Evolutionary conservation across 805 yeast genomes (phyloP).

Genomic region (Lachancea thermotolerans): DNA sequence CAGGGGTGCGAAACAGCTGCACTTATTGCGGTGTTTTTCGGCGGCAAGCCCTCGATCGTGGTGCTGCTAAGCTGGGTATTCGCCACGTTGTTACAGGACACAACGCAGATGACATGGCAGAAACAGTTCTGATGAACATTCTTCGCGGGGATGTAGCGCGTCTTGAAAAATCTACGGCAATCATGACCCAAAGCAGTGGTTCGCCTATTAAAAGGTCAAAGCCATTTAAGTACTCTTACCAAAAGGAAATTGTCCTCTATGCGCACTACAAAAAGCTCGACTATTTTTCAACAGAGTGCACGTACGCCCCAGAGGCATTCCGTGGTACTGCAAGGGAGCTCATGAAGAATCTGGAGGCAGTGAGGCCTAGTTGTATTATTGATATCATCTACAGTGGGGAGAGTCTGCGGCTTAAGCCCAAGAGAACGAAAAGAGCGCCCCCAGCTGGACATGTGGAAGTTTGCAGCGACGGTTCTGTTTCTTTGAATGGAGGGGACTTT

Average conservation of each 20-base stretch:
- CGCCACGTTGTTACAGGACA: constrained; percentile 96
- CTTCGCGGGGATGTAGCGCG: constrained; percentile 95
- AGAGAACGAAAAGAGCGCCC: constrained; percentile 38
- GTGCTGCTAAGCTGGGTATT: constrained; percentile 80
- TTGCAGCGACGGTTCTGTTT: constrained; percentile 56
- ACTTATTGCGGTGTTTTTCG: constrained; percentile 97
- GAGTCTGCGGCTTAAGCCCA: constrained; percentile 58
- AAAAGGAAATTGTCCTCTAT: constrained; percentile 92
- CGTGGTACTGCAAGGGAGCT: constrained; percentile 94
- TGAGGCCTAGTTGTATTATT: constrained; percentile 86
- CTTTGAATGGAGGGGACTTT: constrained; percentile 34
- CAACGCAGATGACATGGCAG: constrained; percentile 99
- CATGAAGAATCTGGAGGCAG: constrained; percentile 81
- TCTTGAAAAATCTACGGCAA: constrained; percentile 78
- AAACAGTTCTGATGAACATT: constrained; percentile 91
- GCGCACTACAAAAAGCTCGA: constrained; percentile 95
- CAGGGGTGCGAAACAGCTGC: constrained; percentile 90
- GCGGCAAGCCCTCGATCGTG: constrained; percentile 94
- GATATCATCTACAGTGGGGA: constrained; percentile 96
- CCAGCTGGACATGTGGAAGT: constrained; percentile 41
- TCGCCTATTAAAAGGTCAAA: constrained; percentile 91
- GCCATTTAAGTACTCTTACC: constrained; percentile 93
- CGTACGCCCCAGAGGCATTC: constrained; percentile 98
- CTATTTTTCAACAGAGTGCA: constrained; percentile 94
- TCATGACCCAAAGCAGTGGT: constrained; percentile 74